Conservation (phyloP, 768 basidiomycete genomes). For the Podaxis sp. region DNA sequence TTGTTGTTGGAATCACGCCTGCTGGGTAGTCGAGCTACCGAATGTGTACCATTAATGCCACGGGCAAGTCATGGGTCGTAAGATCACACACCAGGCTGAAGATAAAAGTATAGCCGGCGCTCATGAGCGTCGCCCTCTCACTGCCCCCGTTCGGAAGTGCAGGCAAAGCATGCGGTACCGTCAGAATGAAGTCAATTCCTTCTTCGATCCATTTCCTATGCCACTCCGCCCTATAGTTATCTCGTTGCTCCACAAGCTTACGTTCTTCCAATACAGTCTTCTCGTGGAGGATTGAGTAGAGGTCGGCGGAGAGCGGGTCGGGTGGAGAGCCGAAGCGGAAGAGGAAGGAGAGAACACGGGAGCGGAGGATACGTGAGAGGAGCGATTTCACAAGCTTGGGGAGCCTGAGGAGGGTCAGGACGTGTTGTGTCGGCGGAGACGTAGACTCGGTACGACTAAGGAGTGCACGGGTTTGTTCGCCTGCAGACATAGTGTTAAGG, state of each 20-base stretch:
- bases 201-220: conserved; percentile 43
- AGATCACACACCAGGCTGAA: conserved; percentile 60
- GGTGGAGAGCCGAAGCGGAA: conserved; percentile 35
- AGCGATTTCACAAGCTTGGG: conserved; percentile 41
- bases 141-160: conserved; percentile 54
- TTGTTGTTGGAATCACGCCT: conserved; percentile 59
- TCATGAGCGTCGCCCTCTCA: conserved; percentile 52
- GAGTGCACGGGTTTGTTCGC: conserved; percentile 38
- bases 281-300: conserved; percentile 38
- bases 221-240: conserved; percentile 43
- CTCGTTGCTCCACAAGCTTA: conserved; percentile 42
- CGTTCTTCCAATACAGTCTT: conserved; percentile 53
- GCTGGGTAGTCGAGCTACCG: conserved; percentile 52
- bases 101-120: conserved; percentile 61
- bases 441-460: conserved; percentile 33
- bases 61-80: background rate
- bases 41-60: background rate
- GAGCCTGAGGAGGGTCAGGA: conserved; percentile 34
- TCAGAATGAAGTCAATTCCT: conserved; percentile 62
- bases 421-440: conserved; percentile 26
- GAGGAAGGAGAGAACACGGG: conserved; percentile 37
- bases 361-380: conserved; percentile 38
- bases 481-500: conserved; percentile 26
- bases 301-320: conserved; percentile 35
- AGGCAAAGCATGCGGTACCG: conserved; percentile 60